A percentile compares a stretch with the other conserved stretches of the same genome.
phyloP scores from a whole-genome alignment of 192 early-diverging fungal species.

The Backusella macrospora region DNA sequence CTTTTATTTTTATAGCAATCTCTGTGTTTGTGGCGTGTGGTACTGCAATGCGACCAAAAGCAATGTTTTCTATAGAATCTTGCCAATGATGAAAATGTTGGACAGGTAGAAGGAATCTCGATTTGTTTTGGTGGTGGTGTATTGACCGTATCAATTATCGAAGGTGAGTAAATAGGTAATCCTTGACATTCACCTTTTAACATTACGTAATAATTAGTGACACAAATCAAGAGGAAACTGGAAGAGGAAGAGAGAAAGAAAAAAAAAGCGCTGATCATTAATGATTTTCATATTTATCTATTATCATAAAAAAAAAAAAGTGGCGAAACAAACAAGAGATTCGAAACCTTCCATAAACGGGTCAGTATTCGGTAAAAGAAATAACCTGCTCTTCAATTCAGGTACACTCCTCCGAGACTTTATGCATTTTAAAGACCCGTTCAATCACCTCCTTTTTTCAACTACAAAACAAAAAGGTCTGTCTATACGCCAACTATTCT shows the following conservation, averaged over 20 bases:
- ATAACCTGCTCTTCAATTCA: conserved; percentile 8
- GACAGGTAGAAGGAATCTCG: neutral
- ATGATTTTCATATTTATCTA: neutral
- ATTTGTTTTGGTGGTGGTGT: neutral
- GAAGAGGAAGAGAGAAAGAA: neutral
- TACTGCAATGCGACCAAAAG: neutral
- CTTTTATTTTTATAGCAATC: neutral
- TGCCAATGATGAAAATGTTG: conserved; percentile 11
- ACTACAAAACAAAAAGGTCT: conserved; percentile 6
- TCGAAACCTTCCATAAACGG: neutral
- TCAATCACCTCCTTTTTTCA: conserved; percentile 9
- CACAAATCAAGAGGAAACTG: neutral
- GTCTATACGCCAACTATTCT: neutral
- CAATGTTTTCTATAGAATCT: conserved; percentile 2
- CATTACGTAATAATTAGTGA: neutral
- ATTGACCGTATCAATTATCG: neutral
- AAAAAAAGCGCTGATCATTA: neutral
- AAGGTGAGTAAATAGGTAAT: neutral
- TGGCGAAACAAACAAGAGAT: conserved; percentile 8
- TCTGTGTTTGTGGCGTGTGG: conserved; percentile 1
- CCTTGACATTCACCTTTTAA: conserved; percentile 12
- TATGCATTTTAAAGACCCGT: conserved; percentile 14
- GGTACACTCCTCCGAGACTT: conserved; percentile 9
- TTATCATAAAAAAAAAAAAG: neutral
- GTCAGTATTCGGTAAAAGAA: conserved; percentile 12